A percentile compares a stretch with the other conserved stretches of the same genome.
These are phyloP conservation scores for Pichia nanzhaoensis DNA, from an alignment of 805 yeast species.

Conservation along the genomic window DNA sequence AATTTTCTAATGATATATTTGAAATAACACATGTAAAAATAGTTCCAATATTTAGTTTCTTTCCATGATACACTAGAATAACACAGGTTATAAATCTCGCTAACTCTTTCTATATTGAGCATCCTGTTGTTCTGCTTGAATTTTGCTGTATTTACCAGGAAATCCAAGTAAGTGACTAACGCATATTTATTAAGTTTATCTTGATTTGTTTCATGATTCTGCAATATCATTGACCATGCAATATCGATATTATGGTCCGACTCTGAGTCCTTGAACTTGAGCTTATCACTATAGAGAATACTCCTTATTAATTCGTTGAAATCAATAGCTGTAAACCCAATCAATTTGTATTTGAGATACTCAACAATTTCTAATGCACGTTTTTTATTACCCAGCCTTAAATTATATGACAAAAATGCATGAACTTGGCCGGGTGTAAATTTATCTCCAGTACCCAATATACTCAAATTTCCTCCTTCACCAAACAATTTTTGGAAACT, in stretches of 20 bases:
- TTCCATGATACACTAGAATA: slow-evolving; percentile 2
- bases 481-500: slow-evolving; percentile 4
- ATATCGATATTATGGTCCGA: slow-evolving; percentile 10
- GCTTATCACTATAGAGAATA: slow-evolving; percentile 16
- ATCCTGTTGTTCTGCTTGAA: neutral
- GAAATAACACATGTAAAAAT: slow-evolving; percentile 27
- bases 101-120: slow-evolving; percentile 23
- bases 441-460: slow-evolving; percentile 15
- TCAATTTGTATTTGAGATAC: slow-evolving; percentile 22
- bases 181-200: slow-evolving; percentile 23
- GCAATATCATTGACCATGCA: slow-evolving; percentile 27
- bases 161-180: slow-evolving; percentile 24
- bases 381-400: slow-evolving; percentile 23
- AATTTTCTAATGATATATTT: slow-evolving; percentile 25
- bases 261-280: neutral
- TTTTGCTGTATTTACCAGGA: slow-evolving; percentile 20
- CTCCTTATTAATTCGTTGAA: slow-evolving; percentile 28
- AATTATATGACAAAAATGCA: slow-evolving; percentile 25
- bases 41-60: slow-evolving; percentile 27
- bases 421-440: slow-evolving; percentile 26
- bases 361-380: slow-evolving; percentile 26
- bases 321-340: slow-evolving; percentile 23
- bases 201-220: slow-evolving; percentile 7
- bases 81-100: slow-evolving; percentile 20
- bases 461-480: slow-evolving; percentile 8